Conservation (phyloP, 495 filamentous ascomycete genomes). For the Penicillium steckii region DNA sequence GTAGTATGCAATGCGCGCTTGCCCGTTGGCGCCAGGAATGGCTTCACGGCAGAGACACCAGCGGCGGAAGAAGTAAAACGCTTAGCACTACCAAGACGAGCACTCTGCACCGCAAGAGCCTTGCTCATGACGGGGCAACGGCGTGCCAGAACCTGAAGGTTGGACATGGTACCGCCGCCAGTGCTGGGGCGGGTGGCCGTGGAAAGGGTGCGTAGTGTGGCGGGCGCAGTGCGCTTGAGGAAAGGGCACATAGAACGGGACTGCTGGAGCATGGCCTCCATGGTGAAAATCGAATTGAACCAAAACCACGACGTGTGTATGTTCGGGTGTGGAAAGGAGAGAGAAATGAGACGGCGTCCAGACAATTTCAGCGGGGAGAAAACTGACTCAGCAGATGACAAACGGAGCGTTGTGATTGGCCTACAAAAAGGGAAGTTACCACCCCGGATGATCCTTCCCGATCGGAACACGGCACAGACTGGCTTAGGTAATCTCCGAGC, state of each 20-base stretch:
- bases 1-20: conserved; percentile 82
- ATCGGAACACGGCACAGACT: not conserved
- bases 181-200: conserved; percentile 68
- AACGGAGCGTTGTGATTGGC: conserved; percentile 9
- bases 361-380: not conserved
- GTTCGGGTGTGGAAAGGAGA: conserved; percentile 1
- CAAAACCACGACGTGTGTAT: not conserved
- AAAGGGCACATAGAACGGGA: conserved; percentile 96
- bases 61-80: conserved; percentile 43
- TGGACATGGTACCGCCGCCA: conserved; percentile 91
- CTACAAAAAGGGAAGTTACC: not conserved
- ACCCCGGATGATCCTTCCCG: conserved; percentile 2
- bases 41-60: conserved; percentile 34
- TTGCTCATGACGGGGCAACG: conserved; percentile 99
- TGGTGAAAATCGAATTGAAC: conserved; percentile 35
- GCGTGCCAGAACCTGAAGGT: conserved; percentile 89
- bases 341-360: not conserved
- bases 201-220: conserved; percentile 84
- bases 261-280: conserved; percentile 93
- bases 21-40: conserved; percentile 30
- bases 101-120: conserved; percentile 86
- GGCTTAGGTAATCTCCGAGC: not conserved
- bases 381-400: conserved; percentile 9
- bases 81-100: conserved; percentile 50
- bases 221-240: conserved; percentile 87